Evolutionary conservation across 2,329 filamentous ascomycete species (phyloP).

Genomic region (Xylaria arbuscula): DNA sequence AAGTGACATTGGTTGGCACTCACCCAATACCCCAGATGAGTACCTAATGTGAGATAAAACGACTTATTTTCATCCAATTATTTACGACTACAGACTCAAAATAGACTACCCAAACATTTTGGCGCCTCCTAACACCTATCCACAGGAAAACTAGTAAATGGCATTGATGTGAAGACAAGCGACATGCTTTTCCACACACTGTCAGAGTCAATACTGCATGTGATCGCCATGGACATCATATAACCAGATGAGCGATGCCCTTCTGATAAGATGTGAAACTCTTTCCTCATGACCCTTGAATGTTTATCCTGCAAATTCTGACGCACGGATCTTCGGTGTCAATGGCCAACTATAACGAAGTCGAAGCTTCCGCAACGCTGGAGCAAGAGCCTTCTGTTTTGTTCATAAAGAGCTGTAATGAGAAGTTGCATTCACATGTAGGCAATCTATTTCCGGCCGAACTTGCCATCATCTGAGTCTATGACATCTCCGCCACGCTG

Average conservation of each 20-base stretch:
- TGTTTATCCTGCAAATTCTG: background rate
- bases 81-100: too few relatives aligned
- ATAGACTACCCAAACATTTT: too few relatives aligned
- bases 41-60: too few relatives aligned
- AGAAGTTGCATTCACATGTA: background rate
- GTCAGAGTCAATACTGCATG: too few relatives aligned
- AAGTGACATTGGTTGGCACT: too few relatives aligned
- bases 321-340: too few relatives aligned
- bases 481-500: background rate
- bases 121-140: too few relatives aligned
- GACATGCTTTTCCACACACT: too few relatives aligned
- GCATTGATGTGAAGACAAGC: too few relatives aligned
- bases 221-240: background rate
- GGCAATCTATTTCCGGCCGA: background rate
- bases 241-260: background rate
- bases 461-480: background rate
- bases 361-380: constrained; percentile 14
- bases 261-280: background rate
- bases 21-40: too few relatives aligned
- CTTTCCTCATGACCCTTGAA: background rate
- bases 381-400: background rate
- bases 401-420: background rate
- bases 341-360: background rate
- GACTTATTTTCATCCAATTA: too few relatives aligned
- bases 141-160: too few relatives aligned